Conservation (phyloP, 2,329 filamentous ascomycete species). For the Leptographium flavum region DNA sequence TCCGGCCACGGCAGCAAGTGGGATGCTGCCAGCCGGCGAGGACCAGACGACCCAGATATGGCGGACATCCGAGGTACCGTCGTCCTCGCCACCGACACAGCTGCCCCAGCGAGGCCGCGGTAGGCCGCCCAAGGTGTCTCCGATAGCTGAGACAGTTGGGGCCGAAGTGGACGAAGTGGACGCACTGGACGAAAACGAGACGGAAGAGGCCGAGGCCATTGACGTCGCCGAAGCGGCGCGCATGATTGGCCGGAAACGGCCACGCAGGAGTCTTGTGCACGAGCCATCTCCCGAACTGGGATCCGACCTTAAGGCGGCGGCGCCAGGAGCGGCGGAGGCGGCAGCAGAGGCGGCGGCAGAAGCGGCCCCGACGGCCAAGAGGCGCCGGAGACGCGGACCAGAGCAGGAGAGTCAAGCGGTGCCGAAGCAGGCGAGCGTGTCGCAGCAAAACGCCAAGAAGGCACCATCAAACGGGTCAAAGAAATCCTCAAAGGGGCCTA, state of each 20-base stretch:
- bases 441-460: too few species aligned
- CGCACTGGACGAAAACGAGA: slow-evolving; percentile 9
- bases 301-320: slow-evolving; percentile 18
- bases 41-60: not conserved
- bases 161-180: slow-evolving; percentile 12
- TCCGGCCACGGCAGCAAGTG: not conserved
- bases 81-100: slow-evolving; percentile 1
- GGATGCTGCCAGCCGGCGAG: not conserved
- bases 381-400: slow-evolving; percentile 18
- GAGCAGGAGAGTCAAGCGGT: not conserved
- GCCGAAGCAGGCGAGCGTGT: not conserved
- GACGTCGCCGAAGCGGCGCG: slow-evolving; percentile 27
- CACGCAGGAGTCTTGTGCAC: slow-evolving; percentile 19
- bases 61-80: not conserved
- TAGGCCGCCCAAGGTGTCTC: not conserved
- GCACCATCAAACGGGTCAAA: too few species aligned
- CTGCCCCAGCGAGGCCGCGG: not conserved
- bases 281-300: slow-evolving; percentile 28
- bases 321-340: slow-evolving; percentile 14
- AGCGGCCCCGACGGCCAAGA: slow-evolving; percentile 21
- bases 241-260: slow-evolving; percentile 27
- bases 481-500: too few species aligned
- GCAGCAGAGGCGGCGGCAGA: slow-evolving; percentile 18
- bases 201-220: slow-evolving; percentile 28
- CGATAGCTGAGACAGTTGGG: slow-evolving; percentile 2